These are phyloP conservation scores for Coniochaeta sp. DNA, from an alignment of 2,329 filamentous ascomycete genomes.

Conservation along the genomic window DNA sequence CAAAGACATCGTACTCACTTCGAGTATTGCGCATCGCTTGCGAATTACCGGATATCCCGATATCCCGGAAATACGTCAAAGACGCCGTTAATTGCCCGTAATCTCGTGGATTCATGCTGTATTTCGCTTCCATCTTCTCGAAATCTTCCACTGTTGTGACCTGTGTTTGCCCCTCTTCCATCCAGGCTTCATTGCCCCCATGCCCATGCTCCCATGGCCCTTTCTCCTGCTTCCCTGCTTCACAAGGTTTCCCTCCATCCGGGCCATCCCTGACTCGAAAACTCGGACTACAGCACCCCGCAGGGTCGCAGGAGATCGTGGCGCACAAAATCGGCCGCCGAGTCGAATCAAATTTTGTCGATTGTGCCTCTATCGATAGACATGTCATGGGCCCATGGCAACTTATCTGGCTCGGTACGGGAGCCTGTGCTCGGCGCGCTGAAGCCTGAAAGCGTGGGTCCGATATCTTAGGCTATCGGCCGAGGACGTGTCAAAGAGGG, in stretches of 20 bases:
- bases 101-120: background rate
- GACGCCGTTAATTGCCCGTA: background rate
- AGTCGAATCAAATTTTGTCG: background rate
- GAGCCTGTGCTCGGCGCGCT: background rate
- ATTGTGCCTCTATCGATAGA: background rate
- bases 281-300: background rate
- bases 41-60: slow-evolving; percentile 1
- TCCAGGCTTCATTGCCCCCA: background rate
- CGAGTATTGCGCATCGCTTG: background rate
- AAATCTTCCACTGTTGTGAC: background rate
- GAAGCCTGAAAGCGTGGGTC: background rate
- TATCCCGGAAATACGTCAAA: background rate
- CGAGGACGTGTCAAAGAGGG: background rate
- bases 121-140: background rate
- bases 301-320: background rate
- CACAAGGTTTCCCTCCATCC: background rate
- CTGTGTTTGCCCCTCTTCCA: background rate
- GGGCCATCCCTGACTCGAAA: background rate
- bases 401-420: background rate
- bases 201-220: background rate
- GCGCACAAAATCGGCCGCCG: background rate
- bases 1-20: too few relatives aligned
- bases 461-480: background rate
- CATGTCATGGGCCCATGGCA: background rate
- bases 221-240: background rate